A percentile compares a stretch with the other conserved stretches of the same genome.
Conservation (phyloP, 2,329 filamentous ascomycete species). For the Fonsecaea pugnacius region DNA sequence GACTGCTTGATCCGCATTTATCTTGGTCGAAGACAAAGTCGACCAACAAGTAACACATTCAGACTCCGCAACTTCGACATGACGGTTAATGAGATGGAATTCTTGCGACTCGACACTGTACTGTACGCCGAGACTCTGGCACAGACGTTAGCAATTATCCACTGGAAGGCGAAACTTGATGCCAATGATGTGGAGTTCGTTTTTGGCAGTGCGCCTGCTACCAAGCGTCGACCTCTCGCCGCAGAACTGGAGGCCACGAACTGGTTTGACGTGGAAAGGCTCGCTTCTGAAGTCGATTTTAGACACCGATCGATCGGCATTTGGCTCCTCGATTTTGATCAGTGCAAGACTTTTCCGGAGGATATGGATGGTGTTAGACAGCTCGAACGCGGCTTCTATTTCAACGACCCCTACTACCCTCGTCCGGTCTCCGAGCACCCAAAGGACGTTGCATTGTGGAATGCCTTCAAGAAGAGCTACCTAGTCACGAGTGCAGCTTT, state of each 20-base stretch:
- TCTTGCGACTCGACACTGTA: constrained; percentile 43
- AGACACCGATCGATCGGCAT: constrained; percentile 41
- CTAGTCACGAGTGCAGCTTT: constrained; percentile 24
- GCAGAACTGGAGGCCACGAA: neutral
- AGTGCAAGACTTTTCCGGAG: constrained; percentile 45
- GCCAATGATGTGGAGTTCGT: constrained; percentile 63
- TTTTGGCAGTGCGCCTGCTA: constrained; percentile 40
- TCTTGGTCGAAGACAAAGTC: constrained; percentile 45
- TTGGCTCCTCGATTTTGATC: constrained; percentile 58
- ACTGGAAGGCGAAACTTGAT: constrained; percentile 56
- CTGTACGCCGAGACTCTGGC: constrained; percentile 55
- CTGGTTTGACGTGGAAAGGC: neutral
- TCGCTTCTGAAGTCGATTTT: constrained; percentile 1
- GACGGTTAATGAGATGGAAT: constrained; percentile 52
- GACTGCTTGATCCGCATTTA: constrained; percentile 58
- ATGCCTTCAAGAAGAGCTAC: constrained; percentile 39
- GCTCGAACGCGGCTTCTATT: constrained; percentile 52
- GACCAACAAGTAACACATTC: constrained; percentile 5
- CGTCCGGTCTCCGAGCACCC: constrained; percentile 40
- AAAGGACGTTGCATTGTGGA: constrained; percentile 36
- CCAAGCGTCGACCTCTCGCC: too few relatives aligned
- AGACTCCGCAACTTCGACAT: constrained; percentile 23
- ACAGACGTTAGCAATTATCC: constrained; percentile 55
- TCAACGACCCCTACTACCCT: constrained; percentile 60
- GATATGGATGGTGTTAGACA: constrained; percentile 48